Conservation (phyloP, 2,329 filamentous ascomycete species). For the Boeremia exigua region DNA sequence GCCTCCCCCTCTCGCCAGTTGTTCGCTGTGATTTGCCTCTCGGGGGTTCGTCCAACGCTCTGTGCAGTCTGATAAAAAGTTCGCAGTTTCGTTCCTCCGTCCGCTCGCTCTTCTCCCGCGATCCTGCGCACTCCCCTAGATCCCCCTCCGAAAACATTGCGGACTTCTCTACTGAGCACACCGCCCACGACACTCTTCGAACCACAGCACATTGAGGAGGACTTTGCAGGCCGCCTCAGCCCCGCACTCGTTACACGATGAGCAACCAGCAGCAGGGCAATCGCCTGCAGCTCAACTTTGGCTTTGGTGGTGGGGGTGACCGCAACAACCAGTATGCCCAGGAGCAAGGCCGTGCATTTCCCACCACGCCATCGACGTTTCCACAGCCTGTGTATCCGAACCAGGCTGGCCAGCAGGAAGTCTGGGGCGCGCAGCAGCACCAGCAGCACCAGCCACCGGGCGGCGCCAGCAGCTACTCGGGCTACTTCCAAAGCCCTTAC, state of each 20-base stretch:
- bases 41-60: constrained; percentile 18
- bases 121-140: constrained; percentile 17
- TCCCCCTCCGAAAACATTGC: constrained; percentile 25
- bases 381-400: constrained; percentile 83
- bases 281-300: constrained; percentile 60
- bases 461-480: constrained; percentile 50
- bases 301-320: constrained; percentile 48
- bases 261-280: constrained; percentile 50
- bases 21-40: constrained; percentile 21
- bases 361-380: constrained; percentile 89
- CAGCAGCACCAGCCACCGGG: constrained; percentile 50
- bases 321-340: constrained; percentile 50
- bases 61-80: constrained; percentile 24
- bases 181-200: constrained; percentile 14
- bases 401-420: constrained; percentile 66
- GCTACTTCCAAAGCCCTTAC: constrained; percentile 60
- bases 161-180: constrained; percentile 17
- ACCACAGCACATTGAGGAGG: constrained; percentile 12
- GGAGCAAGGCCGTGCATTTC: constrained; percentile 56
- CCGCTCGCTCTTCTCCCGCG: constrained; percentile 17
- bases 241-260: constrained; percentile 32
- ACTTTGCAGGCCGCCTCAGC: constrained; percentile 8
- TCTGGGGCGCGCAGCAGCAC: constrained; percentile 60
- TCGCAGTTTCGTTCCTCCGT: constrained; percentile 17
- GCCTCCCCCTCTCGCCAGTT: constrained; percentile 22